phyloP scores from a whole-genome alignment of 768 basidiomycete species.

The Russula abietina region DNA sequence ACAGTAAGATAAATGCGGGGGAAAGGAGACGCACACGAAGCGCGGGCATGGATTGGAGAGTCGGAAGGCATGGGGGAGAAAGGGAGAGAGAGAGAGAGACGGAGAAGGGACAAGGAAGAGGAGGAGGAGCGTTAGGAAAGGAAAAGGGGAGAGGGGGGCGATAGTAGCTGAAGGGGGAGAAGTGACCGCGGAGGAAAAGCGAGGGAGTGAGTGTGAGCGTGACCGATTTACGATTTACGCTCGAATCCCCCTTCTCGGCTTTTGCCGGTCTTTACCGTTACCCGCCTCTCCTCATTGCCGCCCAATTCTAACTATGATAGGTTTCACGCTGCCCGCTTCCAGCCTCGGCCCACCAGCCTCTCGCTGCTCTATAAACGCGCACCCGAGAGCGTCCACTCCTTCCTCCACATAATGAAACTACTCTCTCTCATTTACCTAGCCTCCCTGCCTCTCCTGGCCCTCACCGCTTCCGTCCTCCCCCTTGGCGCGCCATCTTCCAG shows the following conservation, averaged over 20 bases:
- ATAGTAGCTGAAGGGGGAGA: constrained; percentile 14
- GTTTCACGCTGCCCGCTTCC: too few relatives aligned
- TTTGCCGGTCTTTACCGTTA: not conserved
- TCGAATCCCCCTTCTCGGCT: not conserved
- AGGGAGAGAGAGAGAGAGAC: constrained; percentile 27
- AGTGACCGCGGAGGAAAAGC: constrained; percentile 16
- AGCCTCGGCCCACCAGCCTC: too few relatives aligned
- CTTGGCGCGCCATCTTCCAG: not conserved
- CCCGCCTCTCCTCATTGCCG: too few relatives aligned
- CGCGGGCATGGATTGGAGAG: constrained; percentile 44
- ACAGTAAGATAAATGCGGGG: constrained; percentile 23
- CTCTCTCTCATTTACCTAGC: not conserved
- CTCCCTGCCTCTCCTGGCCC: not conserved
- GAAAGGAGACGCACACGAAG: constrained; percentile 42
- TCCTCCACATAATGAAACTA: not conserved
- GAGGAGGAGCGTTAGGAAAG: constrained; percentile 21
- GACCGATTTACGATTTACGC: not conserved
- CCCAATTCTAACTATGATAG: too few relatives aligned
- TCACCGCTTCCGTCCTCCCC: not conserved
- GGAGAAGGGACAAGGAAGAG: constrained; percentile 19
- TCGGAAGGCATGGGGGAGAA: constrained; percentile 58
- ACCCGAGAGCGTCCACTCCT: constrained; percentile 11
- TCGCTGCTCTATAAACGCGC: too few relatives aligned
- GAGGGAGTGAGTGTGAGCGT: constrained; percentile 12
- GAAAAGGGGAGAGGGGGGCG: not conserved